phyloP scores from a whole-genome alignment of 768 basidiomycete species.

The Cyclocybe aegerita region DNA sequence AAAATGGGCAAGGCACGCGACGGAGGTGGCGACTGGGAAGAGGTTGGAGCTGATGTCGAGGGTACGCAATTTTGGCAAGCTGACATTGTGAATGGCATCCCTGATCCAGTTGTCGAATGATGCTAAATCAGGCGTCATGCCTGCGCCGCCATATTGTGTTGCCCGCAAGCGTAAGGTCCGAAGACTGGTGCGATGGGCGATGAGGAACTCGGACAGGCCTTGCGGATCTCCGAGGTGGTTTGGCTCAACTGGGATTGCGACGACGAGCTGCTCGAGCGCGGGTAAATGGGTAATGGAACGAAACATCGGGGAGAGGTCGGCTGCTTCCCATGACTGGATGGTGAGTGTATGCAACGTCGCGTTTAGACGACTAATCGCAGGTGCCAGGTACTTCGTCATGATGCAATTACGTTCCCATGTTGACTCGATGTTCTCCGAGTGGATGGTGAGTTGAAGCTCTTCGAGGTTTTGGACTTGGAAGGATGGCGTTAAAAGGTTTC shows the following conservation, averaged over 20 bases:
- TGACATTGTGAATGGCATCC: conserved; percentile 25
- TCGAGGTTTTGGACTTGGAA: conserved; percentile 31
- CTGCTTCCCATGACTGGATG: conserved; percentile 43
- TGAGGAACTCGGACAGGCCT: conserved; percentile 35
- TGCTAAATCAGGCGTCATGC: conserved; percentile 25
- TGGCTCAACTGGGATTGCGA: conserved; percentile 39
- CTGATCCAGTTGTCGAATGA: conserved; percentile 39
- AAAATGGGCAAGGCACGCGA: conserved; percentile 33
- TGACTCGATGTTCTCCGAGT: conserved; percentile 31
- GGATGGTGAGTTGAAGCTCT: conserved; percentile 43
- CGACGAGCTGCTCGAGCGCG: conserved; percentile 31
- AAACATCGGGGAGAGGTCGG: conserved; percentile 44
- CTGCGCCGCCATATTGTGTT: conserved; percentile 38
- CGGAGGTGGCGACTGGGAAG: conserved; percentile 35
- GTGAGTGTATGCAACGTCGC: conserved; percentile 35
- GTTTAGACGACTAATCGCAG: conserved; percentile 34
- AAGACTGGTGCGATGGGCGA: conserved; percentile 32
- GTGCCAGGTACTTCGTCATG: conserved; percentile 36
- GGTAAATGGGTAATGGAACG: conserved; percentile 30
- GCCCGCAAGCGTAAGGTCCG: conserved; percentile 39
- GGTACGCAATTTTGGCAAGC: conserved; percentile 24
- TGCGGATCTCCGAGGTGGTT: conserved; percentile 42
- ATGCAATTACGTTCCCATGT: conserved; percentile 25
- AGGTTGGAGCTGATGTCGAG: conserved; percentile 36
- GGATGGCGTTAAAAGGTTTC: conserved; percentile 29